phyloP scores from a whole-genome alignment of 1,284 basidiomycete genomes.

The Rhizoctonia solani region DNA sequence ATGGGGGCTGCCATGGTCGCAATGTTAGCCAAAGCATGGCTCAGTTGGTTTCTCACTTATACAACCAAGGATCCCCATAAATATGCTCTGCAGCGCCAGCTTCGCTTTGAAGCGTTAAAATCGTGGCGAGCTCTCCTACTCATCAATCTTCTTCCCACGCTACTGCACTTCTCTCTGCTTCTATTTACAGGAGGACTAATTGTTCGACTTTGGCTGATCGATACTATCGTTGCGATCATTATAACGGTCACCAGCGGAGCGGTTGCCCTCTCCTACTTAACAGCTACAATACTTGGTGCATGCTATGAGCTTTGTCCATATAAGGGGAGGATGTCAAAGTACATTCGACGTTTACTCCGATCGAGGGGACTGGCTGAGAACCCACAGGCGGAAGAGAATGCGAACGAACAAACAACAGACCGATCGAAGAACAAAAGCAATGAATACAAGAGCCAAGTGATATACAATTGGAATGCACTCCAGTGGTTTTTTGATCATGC shows the following conservation, averaged over 20 bases:
- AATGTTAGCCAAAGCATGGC: constrained; percentile 34
- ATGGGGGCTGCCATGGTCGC: constrained; percentile 16
- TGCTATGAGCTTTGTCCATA: not conserved
- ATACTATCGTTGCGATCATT: not conserved
- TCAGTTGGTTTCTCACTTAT: not conserved
- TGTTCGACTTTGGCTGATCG: constrained; percentile 6
- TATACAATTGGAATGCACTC: not conserved
- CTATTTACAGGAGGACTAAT: constrained; percentile 15
- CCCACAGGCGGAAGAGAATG: not conserved
- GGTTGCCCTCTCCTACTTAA: not conserved
- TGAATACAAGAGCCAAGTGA: too few species aligned
- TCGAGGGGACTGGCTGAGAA: not conserved
- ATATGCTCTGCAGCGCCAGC: constrained; percentile 1
- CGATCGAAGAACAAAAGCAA: not conserved
- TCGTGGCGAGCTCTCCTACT: constrained; percentile 14
- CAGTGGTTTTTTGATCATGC: not conserved
- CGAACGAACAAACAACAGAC: not conserved
- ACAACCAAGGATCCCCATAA: not conserved
- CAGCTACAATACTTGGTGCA: not conserved
- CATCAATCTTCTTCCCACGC: constrained; percentile 3
- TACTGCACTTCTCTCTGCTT: constrained; percentile 25
- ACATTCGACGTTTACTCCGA: not conserved
- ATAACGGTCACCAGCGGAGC: not conserved
- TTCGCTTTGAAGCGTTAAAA: not conserved
- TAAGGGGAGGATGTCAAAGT: constrained; percentile 1